A percentile compares a stretch with the other conserved stretches of the same genome.
These are phyloP conservation scores for Didymella exigua DNA, from an alignment of 2,329 filamentous ascomycete species.

Conservation along the genomic window DNA sequence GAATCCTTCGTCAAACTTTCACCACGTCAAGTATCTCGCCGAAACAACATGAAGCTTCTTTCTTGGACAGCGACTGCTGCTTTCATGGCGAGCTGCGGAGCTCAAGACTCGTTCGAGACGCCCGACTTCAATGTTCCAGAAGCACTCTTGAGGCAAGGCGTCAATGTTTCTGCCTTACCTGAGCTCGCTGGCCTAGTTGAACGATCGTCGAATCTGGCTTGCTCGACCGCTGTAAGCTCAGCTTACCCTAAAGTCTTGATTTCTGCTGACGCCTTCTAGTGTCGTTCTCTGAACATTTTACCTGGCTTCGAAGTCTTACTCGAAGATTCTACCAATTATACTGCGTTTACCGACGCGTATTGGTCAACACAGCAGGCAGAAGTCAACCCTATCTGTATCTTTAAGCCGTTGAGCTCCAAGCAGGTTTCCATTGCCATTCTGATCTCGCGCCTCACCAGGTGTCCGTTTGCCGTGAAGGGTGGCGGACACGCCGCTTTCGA, in stretches of 20 bases:
- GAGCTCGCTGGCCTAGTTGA: slow-evolving; percentile 17
- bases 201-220: slow-evolving; percentile 15
- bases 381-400: slow-evolving; percentile 36
- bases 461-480: slow-evolving; percentile 51
- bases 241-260: neutral
- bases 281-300: slow-evolving; percentile 7
- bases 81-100: neutral
- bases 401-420: slow-evolving; percentile 28
- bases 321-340: slow-evolving; percentile 26
- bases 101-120: slow-evolving; percentile 19
- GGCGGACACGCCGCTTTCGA: slow-evolving; percentile 35
- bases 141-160: slow-evolving; percentile 24
- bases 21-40: neutral
- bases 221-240: slow-evolving; percentile 29
- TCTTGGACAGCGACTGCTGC: neutral
- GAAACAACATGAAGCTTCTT: neutral
- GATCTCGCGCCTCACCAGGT: slow-evolving; percentile 32
- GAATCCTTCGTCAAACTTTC: neutral
- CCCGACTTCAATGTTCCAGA: slow-evolving; percentile 27
- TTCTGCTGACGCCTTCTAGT: slow-evolving; percentile 19
- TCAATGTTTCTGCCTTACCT: slow-evolving; percentile 26
- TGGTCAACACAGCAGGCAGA: slow-evolving; percentile 35
- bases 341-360: slow-evolving; percentile 26
- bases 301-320: slow-evolving; percentile 16
- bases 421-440: slow-evolving; percentile 31